These are phyloP conservation scores for Collybia nuda DNA, from an alignment of 768 basidiomycete genomes.

Conservation along the genomic window DNA sequence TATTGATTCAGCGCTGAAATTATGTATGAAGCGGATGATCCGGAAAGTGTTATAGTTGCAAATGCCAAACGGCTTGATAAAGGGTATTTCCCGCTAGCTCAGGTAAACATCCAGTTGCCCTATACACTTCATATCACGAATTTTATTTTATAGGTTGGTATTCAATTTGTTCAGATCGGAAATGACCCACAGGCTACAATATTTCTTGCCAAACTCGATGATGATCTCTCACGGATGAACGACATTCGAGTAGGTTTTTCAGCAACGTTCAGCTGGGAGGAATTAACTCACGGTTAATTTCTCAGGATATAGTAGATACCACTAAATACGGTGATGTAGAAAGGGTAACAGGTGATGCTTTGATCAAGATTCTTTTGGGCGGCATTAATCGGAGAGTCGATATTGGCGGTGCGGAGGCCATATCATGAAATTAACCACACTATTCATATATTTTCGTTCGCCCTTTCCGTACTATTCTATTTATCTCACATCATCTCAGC, in stretches of 20 bases:
- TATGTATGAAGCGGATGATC: slow-evolving; percentile 46
- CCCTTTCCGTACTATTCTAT: too few relatives aligned
- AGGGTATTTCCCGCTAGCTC: slow-evolving; percentile 48
- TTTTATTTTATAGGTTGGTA: slow-evolving; percentile 47
- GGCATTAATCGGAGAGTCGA: slow-evolving; percentile 55
- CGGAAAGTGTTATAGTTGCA: slow-evolving; percentile 44
- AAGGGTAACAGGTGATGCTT: slow-evolving; percentile 41
- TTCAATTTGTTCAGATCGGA: slow-evolving; percentile 77
- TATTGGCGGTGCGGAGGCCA: neutral
- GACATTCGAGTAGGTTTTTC: slow-evolving; percentile 40
- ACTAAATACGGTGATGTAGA: slow-evolving; percentile 41
- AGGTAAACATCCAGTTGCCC: slow-evolving; percentile 32
- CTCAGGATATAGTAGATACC: slow-evolving; percentile 73
- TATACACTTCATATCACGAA: neutral
- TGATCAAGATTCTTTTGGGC: slow-evolving; percentile 66
- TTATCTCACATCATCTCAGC: too few relatives aligned
- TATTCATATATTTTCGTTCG: neutral
- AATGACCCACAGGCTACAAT: slow-evolving; percentile 33
- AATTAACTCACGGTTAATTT: neutral
- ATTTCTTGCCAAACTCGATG: slow-evolving; percentile 56
- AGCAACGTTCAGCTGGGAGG: neutral
- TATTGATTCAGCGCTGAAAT: neutral
- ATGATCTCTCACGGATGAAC: slow-evolving; percentile 43
- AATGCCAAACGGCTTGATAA: slow-evolving; percentile 51
- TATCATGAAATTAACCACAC: neutral